Conservation (phyloP, 1,284 basidiomycete genomes). For the Puccinia hordei region DNA sequence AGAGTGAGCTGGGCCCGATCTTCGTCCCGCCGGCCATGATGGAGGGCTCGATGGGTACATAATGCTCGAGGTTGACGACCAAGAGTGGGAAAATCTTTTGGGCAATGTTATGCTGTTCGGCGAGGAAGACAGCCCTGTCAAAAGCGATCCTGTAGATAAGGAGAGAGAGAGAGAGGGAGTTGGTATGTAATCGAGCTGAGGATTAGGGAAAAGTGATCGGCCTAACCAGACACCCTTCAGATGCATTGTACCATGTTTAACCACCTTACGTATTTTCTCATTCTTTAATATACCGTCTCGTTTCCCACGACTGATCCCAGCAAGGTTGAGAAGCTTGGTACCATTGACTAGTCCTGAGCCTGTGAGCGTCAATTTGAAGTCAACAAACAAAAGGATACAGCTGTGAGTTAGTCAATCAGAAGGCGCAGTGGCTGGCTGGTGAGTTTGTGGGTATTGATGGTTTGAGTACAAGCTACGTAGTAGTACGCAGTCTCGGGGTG, state of each 20-base stretch:
- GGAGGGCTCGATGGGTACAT: constrained; percentile 37
- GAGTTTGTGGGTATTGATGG: not conserved
- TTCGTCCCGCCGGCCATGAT: not conserved
- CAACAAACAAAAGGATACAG: not conserved
- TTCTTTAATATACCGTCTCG: constrained; percentile 54
- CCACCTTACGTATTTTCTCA: constrained; percentile 51
- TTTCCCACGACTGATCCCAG: constrained; percentile 53
- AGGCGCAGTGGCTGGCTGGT: not conserved
- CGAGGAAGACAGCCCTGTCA: constrained; percentile 40
- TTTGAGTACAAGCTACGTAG: not conserved
- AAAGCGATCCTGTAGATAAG: constrained; percentile 38
- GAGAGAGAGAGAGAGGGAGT: not conserved
- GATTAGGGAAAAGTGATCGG: not conserved
- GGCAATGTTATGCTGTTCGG: constrained; percentile 48
- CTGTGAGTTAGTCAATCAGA: not conserved
- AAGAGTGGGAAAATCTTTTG: constrained; percentile 46
- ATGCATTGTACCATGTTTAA: constrained; percentile 52
- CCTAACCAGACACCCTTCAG: constrained; percentile 54
- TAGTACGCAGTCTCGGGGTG: too few species aligned
- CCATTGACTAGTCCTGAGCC: constrained; percentile 54
- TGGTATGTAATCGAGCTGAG: not conserved
- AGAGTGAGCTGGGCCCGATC: not conserved
- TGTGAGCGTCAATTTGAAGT: constrained; percentile 2
- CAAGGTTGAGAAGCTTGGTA: constrained; percentile 55
- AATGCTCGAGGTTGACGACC: constrained; percentile 39